These are phyloP conservation scores for Rhynchospora breviuscula DNA, from an alignment of 176 grass and related monocot genomes.

Conservation along the genomic window DNA sequence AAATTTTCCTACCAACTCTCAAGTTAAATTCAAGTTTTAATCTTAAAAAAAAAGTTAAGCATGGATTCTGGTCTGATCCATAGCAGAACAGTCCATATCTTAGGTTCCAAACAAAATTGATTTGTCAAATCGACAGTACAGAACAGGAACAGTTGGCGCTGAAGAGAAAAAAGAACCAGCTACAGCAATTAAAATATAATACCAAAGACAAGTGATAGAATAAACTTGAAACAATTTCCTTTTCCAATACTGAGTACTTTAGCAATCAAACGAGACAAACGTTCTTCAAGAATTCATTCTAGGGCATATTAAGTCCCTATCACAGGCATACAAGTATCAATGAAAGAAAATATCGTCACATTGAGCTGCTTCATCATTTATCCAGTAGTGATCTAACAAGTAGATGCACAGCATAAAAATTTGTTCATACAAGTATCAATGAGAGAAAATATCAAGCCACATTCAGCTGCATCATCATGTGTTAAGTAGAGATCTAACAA, in stretches of 20 bases:
- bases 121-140: background rate
- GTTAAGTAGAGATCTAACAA: background rate
- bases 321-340: background rate
- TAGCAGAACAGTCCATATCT: background rate
- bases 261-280: background rate
- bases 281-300: background rate
- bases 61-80: background rate
- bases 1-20: no score
- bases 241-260: background rate
- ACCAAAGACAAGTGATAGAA: background rate
- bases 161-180: background rate
- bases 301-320: background rate
- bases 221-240: background rate
- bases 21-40: background rate
- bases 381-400: background rate
- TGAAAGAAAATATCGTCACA: background rate
- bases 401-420: background rate
- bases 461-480: background rate
- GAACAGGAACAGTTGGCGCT: background rate
- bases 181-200: background rate
- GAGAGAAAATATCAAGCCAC: background rate
- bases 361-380: background rate
- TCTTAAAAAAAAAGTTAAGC: background rate
- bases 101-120: background rate
- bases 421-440: background rate